Evolutionary conservation across 2,329 filamentous ascomycete genomes (phyloP).

Genomic region (Fusarium sterilihyphosum): DNA sequence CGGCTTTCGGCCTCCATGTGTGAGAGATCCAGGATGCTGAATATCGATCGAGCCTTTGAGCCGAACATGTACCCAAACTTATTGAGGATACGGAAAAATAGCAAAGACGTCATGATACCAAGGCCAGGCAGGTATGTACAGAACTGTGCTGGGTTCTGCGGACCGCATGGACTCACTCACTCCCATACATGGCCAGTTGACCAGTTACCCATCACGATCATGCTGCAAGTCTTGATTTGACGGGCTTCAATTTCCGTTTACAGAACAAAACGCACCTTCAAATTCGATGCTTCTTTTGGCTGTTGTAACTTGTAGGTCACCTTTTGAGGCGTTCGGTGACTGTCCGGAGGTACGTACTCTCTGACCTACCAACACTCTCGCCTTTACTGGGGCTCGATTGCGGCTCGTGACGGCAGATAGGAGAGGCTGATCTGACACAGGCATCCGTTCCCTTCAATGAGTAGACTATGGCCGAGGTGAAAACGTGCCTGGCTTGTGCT

Average conservation of each 20-base stretch:
- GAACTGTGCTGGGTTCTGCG: background rate
- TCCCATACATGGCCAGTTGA: conserved; percentile 3
- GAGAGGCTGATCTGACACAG: conserved; percentile 26
- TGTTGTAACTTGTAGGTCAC: conserved; percentile 8
- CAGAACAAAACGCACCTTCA: background rate
- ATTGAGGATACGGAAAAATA: background rate
- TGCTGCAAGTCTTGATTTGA: conserved; percentile 18
- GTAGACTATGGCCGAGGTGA: conserved; percentile 35
- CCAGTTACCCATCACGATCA: conserved; percentile 28
- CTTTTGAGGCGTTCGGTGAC: conserved; percentile 35
- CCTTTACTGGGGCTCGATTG: background rate
- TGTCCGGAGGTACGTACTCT: conserved; percentile 42
- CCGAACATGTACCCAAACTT: conserved; percentile 27
- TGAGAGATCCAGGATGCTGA: background rate
- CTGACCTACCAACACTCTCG: background rate
- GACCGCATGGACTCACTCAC: background rate
- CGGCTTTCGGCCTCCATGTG: conserved; percentile 60
- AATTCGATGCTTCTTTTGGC: background rate
- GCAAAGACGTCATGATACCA: conserved; percentile 26
- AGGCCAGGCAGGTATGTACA: background rate
- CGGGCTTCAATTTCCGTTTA: background rate
- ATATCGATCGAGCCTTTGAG: conserved; percentile 33
- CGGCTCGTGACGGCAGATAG: conserved; percentile 31
- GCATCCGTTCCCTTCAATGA: background rate
- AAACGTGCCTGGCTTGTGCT: conserved; percentile 17